These are phyloP conservation scores for Antrodiella citrinella DNA, from an alignment of 768 basidiomycete species.

Conservation along the genomic window DNA sequence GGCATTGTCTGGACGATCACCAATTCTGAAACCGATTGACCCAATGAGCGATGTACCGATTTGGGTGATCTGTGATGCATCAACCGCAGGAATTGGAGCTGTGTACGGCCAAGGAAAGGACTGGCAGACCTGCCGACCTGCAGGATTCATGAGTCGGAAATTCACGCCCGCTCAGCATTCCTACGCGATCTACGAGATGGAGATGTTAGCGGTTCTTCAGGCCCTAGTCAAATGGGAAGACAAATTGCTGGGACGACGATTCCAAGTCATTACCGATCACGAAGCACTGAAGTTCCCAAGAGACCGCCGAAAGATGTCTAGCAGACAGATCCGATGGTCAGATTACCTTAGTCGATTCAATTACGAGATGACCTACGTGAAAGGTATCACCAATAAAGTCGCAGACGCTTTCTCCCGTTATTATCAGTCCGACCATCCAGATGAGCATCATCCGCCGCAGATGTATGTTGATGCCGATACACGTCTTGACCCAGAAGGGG, in stretches of 20 bases:
- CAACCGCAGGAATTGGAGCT: slow-evolving; percentile 11
- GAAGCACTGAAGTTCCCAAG: slow-evolving; percentile 8
- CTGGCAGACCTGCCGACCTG: slow-evolving; percentile 2
- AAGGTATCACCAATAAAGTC: slow-evolving; percentile 17
- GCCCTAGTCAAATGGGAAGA: not conserved
- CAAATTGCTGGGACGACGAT: not conserved
- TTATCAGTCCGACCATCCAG: not conserved
- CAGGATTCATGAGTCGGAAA: slow-evolving; percentile 4
- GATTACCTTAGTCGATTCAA: slow-evolving; percentile 21
- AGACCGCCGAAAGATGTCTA: slow-evolving; percentile 1
- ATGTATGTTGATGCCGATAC: not conserved
- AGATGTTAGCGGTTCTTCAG: slow-evolving; percentile 21
- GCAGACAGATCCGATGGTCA: slow-evolving; percentile 2
- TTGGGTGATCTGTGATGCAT: slow-evolving; percentile 4
- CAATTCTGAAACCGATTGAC: slow-evolving; percentile 9
- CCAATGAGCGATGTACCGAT: not conserved
- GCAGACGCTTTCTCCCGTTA: slow-evolving; percentile 9
- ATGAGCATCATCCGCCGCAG: not conserved
- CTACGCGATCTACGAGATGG: slow-evolving; percentile 28
- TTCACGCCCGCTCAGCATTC: slow-evolving; percentile 3
- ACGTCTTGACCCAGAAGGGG: not conserved
- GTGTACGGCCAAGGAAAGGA: slow-evolving; percentile 13
- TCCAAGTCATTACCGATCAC: slow-evolving; percentile 3
- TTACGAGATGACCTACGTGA: slow-evolving; percentile 22
- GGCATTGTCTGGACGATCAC: slow-evolving; percentile 4